Evolutionary conservation across 371 early-diverging fungal species (phyloP).

Genomic region (Mucor velutinosus): DNA sequence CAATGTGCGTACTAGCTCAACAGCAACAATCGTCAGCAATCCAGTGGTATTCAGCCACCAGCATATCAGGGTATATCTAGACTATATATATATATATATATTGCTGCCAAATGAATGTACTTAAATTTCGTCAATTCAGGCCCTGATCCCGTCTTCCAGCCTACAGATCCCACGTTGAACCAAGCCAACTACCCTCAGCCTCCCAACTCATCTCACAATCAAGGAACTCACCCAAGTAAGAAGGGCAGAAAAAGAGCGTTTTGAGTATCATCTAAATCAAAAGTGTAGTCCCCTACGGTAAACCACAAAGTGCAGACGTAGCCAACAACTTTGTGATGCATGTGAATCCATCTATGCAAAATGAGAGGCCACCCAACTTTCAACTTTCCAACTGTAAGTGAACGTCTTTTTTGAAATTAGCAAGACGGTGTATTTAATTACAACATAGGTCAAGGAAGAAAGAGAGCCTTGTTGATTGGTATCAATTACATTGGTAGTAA

Average conservation of each 20-base stretch:
- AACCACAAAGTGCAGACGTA: slow-evolving; percentile 4
- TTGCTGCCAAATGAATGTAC: not conserved
- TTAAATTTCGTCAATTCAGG: not conserved
- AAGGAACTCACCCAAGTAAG: slow-evolving; percentile 16
- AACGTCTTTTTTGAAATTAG: not conserved
- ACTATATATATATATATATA: not conserved
- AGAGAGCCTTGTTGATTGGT: slow-evolving; percentile 85
- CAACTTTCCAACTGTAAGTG: slow-evolving; percentile 68
- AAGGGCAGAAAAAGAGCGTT: not conserved
- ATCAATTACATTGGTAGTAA: slow-evolving; percentile 86
- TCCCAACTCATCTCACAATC: slow-evolving; percentile 25
- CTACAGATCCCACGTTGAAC: slow-evolving; percentile 16
- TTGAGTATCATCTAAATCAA: not conserved
- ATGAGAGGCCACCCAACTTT: slow-evolving; percentile 43
- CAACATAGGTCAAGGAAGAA: slow-evolving; percentile 56
- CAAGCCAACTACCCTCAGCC: slow-evolving; percentile 35
- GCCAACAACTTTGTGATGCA: slow-evolving; percentile 31
- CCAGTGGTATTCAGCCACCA: slow-evolving; percentile 13
- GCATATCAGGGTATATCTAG: slow-evolving; percentile 13
- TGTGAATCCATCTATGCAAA: slow-evolving; percentile 33
- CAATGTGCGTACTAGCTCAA: not conserved
- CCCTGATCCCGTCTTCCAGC: slow-evolving; percentile 24
- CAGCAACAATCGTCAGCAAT: not conserved
- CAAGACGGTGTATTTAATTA: not conserved
- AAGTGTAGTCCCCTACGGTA: slow-evolving; percentile 23